Base-by-base conservation (phyloP, 805 yeast species). In the Nakazawaea wyomingensis region DNA sequence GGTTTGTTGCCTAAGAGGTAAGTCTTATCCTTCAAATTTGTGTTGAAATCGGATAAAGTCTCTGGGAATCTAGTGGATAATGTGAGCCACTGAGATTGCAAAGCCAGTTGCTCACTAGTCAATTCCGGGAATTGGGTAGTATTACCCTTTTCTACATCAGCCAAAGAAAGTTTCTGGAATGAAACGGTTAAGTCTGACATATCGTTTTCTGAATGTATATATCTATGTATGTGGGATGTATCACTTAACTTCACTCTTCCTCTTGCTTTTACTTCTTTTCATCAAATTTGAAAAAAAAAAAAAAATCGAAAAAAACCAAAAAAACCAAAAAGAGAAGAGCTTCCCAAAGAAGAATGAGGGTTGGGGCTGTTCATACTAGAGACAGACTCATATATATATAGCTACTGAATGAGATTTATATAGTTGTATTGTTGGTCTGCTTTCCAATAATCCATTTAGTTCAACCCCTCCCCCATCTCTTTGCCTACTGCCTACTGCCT, bases 1-100 rank as follows among this genome's bases (percentile, higher is more conserved):
- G 90, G 82, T 51, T 61, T 59, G 48, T 78, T 76, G 28, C 90
- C 91, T 22, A 80, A 68, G 22, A 90, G 63, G 60, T 78, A 93
- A 28, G 96, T 84, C 52, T 74, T 69, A 44, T 73, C 66, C 62
- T 84, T 82, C 55, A 91, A 74, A 39, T 73, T 66, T 46, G 78
- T 77, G 64, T 90, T 90, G 54, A 93, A 75, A 44, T 76, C 68
- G n/a, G 68, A 60, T 44, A 74, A 59, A 20, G 72, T 57, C 41
- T 67, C 73, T 35, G 83, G 80, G 50, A 85, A 64, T 53, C 82
- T 71, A 45, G 68, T 62, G n/a, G 90, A 71, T 41, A 89, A 70
- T 4, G 95, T 80, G 46, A 71, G 71, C 82, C 91, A 85, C 65
- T 90, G 96, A 27, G 89, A 74, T 50, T 76, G 71, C 51, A 82